These are phyloP conservation scores for Suhomyces bribrorum DNA, from an alignment of 1,139 yeast genomes.

Conservation along the genomic window DNA sequence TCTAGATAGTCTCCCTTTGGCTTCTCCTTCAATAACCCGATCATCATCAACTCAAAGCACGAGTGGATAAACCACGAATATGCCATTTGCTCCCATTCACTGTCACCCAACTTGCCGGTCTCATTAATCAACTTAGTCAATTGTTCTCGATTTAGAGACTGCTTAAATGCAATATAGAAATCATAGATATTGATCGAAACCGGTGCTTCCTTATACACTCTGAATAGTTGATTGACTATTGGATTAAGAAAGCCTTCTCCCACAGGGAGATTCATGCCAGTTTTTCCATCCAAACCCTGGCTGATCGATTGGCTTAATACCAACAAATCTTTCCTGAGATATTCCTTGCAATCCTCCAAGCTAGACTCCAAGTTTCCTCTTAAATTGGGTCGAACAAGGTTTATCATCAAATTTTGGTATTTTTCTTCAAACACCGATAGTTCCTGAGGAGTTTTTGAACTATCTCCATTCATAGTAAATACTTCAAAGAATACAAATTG, in stretches of 20 bases:
- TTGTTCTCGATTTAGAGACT: slow-evolving; percentile 45
- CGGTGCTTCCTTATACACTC: slow-evolving; percentile 80
- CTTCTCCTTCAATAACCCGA: slow-evolving; percentile 46
- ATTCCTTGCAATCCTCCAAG: slow-evolving; percentile 31
- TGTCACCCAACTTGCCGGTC: slow-evolving; percentile 6
- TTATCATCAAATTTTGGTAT: slow-evolving; percentile 40
- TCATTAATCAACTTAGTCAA: slow-evolving; percentile 22
- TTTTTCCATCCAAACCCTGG: background rate
- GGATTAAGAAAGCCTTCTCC: slow-evolving; percentile 39
- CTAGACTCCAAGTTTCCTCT: slow-evolving; percentile 35
- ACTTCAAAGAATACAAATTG: slow-evolving; percentile 39
- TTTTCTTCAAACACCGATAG: slow-evolving; percentile 36
- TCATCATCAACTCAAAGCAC: slow-evolving; percentile 41
- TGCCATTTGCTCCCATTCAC: slow-evolving; percentile 30
- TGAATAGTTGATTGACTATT: slow-evolving; percentile 58
- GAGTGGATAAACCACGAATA: slow-evolving; percentile 48
- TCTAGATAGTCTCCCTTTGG: slow-evolving; percentile 49
- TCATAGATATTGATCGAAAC: slow-evolving; percentile 73
- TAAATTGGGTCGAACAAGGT: slow-evolving; percentile 40
- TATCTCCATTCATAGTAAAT: slow-evolving; percentile 40
- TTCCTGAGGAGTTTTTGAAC: slow-evolving; percentile 6
- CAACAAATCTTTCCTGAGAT: slow-evolving; percentile 24
- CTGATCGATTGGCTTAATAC: background rate
- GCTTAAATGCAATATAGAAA: slow-evolving; percentile 70
- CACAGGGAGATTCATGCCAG: slow-evolving; percentile 1